A percentile compares a stretch with the other conserved stretches of the same genome.
Evolutionary conservation across 306 rosid species (phyloP).

Genomic region (Rosa chinensis): DNA sequence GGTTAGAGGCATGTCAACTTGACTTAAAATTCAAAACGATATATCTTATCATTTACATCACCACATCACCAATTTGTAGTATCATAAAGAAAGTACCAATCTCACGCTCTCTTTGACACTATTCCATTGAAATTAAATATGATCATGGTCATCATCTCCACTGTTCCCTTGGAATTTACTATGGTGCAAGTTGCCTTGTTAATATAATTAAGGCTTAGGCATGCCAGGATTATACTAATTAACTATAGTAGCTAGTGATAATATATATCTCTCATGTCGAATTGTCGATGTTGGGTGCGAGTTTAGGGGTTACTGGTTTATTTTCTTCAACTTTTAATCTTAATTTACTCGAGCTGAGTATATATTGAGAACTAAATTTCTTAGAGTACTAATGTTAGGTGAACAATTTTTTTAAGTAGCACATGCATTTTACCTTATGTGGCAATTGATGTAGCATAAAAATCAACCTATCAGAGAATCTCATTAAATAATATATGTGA

Average conservation of each 20-base stretch:
- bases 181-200: neutral
- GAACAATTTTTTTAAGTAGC: too few species aligned
- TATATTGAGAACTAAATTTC: neutral
- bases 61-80: slow-evolving; percentile 3
- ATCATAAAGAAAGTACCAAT: neutral
- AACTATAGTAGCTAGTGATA: neutral
- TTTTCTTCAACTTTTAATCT: neutral
- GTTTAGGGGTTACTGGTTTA: neutral
- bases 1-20: neutral
- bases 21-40: neutral
- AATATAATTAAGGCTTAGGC: neutral
- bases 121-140: neutral
- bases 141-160: neutral
- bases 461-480: too few species aligned
- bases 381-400: too few species aligned
- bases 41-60: slow-evolving; percentile 9
- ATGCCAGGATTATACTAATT: neutral
- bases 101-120: neutral
- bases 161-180: neutral
- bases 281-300: neutral
- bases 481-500: too few species aligned
- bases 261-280: neutral
- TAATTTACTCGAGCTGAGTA: neutral
- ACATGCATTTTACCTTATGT: too few species aligned
- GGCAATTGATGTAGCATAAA: too few species aligned